Evolutionary conservation across 2,329 filamentous ascomycete genomes (phyloP).

Genomic region (Chalaropsis ovoidea): DNA sequence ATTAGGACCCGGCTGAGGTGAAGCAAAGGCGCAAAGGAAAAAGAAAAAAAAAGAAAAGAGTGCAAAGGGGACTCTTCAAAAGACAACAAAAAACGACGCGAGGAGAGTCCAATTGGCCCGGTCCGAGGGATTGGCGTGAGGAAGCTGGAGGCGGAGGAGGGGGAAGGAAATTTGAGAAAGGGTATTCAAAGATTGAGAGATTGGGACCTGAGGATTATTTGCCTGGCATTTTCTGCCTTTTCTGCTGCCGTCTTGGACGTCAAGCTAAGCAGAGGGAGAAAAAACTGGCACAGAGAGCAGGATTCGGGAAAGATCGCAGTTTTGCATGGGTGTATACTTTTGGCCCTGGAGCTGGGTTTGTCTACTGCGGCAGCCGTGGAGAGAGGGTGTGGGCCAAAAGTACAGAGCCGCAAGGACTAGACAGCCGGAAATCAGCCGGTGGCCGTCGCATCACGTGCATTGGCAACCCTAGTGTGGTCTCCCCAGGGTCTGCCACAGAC

Average conservation of each 20-base stretch:
- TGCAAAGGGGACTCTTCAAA: constrained; percentile 10
- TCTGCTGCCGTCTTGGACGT: constrained; percentile 34
- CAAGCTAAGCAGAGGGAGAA: constrained; percentile 34
- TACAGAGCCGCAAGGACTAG: not conserved
- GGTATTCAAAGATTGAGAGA: constrained; percentile 12
- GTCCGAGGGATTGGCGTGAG: constrained; percentile 20
- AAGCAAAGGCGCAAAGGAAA: constrained; percentile 18
- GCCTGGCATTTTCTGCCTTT: constrained; percentile 13
- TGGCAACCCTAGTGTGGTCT: not conserved
- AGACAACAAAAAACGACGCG: constrained; percentile 22
- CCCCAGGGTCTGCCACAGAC: not conserved
- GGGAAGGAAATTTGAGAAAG: not conserved
- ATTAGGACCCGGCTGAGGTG: not conserved
- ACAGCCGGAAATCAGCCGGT: constrained; percentile 21
- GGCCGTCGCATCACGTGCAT: not conserved
- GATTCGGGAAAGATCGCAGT: constrained; percentile 41
- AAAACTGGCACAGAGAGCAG: constrained; percentile 34
- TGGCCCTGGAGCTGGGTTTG: not conserved
- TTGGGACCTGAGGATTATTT: constrained; percentile 22
- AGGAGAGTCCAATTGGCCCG: constrained; percentile 25
- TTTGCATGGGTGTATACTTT: constrained; percentile 31
- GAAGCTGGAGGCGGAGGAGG: constrained; percentile 12
- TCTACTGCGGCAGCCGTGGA: no score
- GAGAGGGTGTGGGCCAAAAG: constrained; percentile 2
- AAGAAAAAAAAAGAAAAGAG: constrained; percentile 14